Evolutionary conservation across 1,284 basidiomycete genomes (phyloP).

Genomic region (Tylopilus sp.): DNA sequence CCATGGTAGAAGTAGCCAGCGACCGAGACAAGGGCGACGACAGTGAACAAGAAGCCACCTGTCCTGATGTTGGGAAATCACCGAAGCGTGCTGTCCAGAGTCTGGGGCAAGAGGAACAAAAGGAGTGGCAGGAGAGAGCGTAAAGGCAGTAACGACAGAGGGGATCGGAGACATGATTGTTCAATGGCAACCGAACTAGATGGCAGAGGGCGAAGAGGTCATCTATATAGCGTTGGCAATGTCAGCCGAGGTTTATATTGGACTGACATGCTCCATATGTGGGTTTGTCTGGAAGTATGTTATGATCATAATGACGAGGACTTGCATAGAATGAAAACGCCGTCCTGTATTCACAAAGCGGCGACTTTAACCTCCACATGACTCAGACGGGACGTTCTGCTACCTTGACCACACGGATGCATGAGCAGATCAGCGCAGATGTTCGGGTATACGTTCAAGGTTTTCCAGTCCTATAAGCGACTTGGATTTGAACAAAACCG

Average conservation of each 20-base stretch:
- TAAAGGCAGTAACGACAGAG: slow-evolving; percentile 10
- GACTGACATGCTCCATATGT: slow-evolving; percentile 2
- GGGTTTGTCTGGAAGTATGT: neutral
- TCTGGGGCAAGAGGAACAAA: neutral
- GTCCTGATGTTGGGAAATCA: slow-evolving; percentile 9
- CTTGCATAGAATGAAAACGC: neutral
- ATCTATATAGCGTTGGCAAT: slow-evolving; percentile 11
- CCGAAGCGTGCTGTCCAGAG: slow-evolving; percentile 3
- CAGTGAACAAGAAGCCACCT: slow-evolving; percentile 20
- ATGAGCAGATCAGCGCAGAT: no score
- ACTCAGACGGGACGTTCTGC: no score
- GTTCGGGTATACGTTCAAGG: no score
- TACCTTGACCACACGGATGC: no score
- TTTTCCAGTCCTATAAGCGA: no score
- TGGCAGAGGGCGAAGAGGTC: neutral
- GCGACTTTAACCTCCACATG: neutral
- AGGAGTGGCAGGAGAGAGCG: slow-evolving; percentile 2
- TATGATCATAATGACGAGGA: neutral
- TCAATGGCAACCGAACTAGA: slow-evolving; percentile 10
- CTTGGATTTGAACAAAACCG: neutral
- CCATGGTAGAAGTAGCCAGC: slow-evolving; percentile 16
- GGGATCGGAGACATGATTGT: slow-evolving; percentile 24
- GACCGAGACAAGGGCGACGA: slow-evolving; percentile 17
- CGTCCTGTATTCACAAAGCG: neutral
- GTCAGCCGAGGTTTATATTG: slow-evolving; percentile 7